A percentile compares a stretch with the other conserved stretches of the same genome.
Evolutionary conservation across 208 protist species (phyloP).

Genomic region (Trypanosoma congolense): DNA sequence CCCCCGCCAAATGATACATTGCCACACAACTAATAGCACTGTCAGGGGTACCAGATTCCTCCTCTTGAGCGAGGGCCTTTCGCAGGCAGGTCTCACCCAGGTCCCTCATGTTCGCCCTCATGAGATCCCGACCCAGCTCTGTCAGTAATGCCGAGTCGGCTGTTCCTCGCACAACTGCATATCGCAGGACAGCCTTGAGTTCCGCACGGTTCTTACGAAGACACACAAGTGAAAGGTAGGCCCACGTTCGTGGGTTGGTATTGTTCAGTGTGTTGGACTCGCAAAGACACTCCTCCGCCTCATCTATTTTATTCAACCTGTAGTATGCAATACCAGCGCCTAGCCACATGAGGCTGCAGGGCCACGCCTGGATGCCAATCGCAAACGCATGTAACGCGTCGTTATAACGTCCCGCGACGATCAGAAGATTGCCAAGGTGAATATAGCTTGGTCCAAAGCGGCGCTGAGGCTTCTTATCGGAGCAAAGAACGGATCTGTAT

Average conservation of each 20-base stretch:
- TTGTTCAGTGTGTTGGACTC: slow-evolving; percentile 87
- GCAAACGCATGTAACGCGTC: slow-evolving; percentile 78
- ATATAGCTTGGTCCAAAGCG: slow-evolving; percentile 45
- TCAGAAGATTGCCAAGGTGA: slow-evolving; percentile 77
- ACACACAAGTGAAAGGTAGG: slow-evolving; percentile 70
- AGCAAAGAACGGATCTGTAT: slow-evolving; percentile 60
- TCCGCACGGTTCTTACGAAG: slow-evolving; percentile 36
- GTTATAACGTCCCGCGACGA: slow-evolving; percentile 51
- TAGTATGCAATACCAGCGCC: slow-evolving; percentile 84
- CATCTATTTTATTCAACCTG: slow-evolving; percentile 47
- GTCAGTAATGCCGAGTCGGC: slow-evolving; percentile 54
- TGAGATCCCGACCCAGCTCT: slow-evolving; percentile 71
- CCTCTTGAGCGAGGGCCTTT: slow-evolving; percentile 37
- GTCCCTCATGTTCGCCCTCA: slow-evolving; percentile 25
- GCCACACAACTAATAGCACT: slow-evolving; percentile 22
- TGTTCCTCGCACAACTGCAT: slow-evolving; percentile 54
- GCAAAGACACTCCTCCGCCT: slow-evolving; percentile 83
- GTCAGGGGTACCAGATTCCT: slow-evolving; percentile 6
- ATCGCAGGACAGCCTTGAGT: slow-evolving; percentile 57
- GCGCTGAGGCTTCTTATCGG: slow-evolving; percentile 8
- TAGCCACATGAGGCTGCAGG: slow-evolving; percentile 81
- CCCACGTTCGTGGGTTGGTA: slow-evolving; percentile 83
- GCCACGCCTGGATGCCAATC: slow-evolving; percentile 66
- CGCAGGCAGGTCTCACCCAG: slow-evolving; percentile 56
- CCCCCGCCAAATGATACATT: slow-evolving; percentile 65